Evolutionary conservation across 1,139 yeast genomes (phyloP), one percentile per base, ranked within the genome.

Genomic region (Sugiyamaella castrensis): DNA sequence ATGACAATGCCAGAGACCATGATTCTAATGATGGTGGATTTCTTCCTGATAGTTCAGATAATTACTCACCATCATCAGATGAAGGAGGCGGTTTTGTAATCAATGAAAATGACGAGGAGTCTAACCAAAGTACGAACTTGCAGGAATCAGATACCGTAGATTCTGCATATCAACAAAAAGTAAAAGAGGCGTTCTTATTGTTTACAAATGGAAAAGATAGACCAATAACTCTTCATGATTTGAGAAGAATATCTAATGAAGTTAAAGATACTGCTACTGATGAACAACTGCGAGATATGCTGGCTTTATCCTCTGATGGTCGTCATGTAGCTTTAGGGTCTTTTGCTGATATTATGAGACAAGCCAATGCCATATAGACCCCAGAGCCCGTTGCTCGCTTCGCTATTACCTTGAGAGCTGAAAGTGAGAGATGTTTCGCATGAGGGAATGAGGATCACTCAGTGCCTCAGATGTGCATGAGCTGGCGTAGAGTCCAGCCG

Each of bases 241-340:
- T 69, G 11, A 37, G 51, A 16, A 51, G 58, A 12, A 59, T 63
- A 1, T 54, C 69, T 8, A 37, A 37, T 4, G 56, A 57, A 32
- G 61, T 68, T 27, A 63, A 64, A 32, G 68, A 70, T 41, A 51
- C 53, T 19, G 63, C 62, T 3, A 52, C 61, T 1, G 61, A 59
- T 4, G 59, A 55, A 11, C 70, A 70, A 12, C 56, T 70, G 33
- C 43, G 40, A 16, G 64, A 59, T 16, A 69, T 70, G 73, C 50
- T 68, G 29, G 46, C 50, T 9, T 49, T 61, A 28, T 60, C 64
- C 11, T 55, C 57, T 27, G 63, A 47, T 28, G 46, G 31, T 8
- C 32, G 29, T 9, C 48, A 51, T 6, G 61, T 62, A 7, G 48
- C 51, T 29, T 34, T 57, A 13, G 53, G 50, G 7, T 57, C 56